Evolutionary conservation across 2,329 filamentous ascomycete species (phyloP).

Genomic region (Chaetothyriales sp.): DNA sequence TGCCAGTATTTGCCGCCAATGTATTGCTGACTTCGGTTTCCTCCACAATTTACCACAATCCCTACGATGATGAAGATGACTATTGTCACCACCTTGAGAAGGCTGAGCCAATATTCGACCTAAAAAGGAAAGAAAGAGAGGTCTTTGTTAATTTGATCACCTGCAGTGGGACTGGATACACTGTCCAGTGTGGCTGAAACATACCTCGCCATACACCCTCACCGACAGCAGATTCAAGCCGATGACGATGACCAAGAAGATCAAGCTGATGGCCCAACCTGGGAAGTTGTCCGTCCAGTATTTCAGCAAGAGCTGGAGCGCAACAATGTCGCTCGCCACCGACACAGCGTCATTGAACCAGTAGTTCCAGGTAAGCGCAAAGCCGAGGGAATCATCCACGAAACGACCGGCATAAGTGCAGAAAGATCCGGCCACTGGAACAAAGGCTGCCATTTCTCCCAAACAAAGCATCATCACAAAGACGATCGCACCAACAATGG

Average conservation of each 20-base stretch:
- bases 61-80: conserved; percentile 71
- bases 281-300: conserved; percentile 52
- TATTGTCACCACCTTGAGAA: conserved; percentile 34
- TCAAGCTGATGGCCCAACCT: conserved; percentile 49
- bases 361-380: conserved; percentile 43
- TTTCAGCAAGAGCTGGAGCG: conserved; percentile 43
- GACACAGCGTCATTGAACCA: conserved; percentile 55
- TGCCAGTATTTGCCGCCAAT: conserved; percentile 68
- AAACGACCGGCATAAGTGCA: conserved; percentile 84
- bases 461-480: conserved; percentile 83
- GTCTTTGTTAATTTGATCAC: not conserved
- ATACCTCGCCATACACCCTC: conserved; percentile 38
- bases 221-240: conserved; percentile 40
- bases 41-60: conserved; percentile 39
- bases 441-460: conserved; percentile 83
- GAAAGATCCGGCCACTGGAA: conserved; percentile 82
- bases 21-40: conserved; percentile 42
- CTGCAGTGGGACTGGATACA: not conserved
- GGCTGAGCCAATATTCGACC: conserved; percentile 34
- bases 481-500: conserved; percentile 69
- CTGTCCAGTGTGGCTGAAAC: not conserved
- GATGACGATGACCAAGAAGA: conserved; percentile 25
- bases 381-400: conserved; percentile 55
- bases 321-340: conserved; percentile 47
- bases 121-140: conserved; percentile 6